Evolutionary conservation across 352 stramenopile species (phyloP).

Genomic region (Globisporangium canariense): DNA sequence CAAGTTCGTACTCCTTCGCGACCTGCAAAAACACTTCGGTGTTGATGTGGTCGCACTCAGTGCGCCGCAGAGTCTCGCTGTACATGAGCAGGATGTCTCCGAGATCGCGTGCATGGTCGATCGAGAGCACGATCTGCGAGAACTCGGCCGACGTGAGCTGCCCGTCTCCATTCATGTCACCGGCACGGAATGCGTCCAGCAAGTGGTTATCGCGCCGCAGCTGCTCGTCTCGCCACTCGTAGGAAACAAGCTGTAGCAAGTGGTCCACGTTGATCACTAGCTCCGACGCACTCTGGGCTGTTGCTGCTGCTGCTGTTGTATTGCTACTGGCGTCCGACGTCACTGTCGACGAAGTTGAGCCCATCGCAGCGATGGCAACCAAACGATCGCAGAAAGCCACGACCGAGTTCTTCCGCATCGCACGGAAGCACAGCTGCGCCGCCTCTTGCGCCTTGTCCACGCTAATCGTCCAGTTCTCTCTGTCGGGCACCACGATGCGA

Average conservation of each 20-base stretch:
- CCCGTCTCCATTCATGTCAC: conserved; percentile 78
- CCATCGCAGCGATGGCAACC: conserved; percentile 38
- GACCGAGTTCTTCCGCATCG: conserved; percentile 67
- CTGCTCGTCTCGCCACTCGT: conserved; percentile 72
- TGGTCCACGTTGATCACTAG: conserved; percentile 66
- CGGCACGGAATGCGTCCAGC: conserved; percentile 68
- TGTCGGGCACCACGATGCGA: conserved; percentile 58
- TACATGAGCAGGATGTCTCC: conserved; percentile 80
- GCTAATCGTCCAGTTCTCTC: conserved; percentile 62
- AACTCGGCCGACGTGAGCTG: conserved; percentile 77
- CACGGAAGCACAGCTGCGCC: conserved; percentile 60
- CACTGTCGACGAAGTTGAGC: conserved; percentile 24
- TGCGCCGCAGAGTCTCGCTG: conserved; percentile 71
- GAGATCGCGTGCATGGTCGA: conserved; percentile 60
- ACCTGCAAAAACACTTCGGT: conserved; percentile 68
- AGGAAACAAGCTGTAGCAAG: conserved; percentile 57
- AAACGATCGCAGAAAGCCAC: conserved; percentile 61
- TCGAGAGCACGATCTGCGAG: conserved; percentile 72
- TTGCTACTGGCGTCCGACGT: not conserved
- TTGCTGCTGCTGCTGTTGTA: not conserved
- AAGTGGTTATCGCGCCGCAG: conserved; percentile 59
- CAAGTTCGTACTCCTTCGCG: conserved; percentile 70
- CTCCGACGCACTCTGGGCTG: conserved; percentile 10
- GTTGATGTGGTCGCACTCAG: conserved; percentile 49
- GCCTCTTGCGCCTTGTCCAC: conserved; percentile 66